Conservation (phyloP, 768 basidiomycete genomes). For the Boletus pseudo-olivaceus region DNA sequence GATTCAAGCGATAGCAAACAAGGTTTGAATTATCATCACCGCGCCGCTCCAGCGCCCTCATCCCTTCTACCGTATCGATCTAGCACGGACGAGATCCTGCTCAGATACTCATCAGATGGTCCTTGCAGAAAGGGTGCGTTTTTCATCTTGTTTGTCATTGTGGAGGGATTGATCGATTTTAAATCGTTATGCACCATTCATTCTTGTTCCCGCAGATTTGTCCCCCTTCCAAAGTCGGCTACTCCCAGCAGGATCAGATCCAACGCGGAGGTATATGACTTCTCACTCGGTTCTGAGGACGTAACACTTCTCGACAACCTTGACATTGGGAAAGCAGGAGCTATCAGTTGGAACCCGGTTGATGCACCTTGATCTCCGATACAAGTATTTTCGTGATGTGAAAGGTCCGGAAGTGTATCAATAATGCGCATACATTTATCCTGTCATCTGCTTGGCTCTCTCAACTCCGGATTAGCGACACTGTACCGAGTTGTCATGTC, state of each 20-base stretch:
- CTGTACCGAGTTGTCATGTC: neutral
- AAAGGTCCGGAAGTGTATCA: neutral
- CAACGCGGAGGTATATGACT: slow-evolving; percentile 75
- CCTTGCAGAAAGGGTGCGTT: slow-evolving; percentile 74
- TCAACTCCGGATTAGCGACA: neutral
- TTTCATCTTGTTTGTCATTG: neutral
- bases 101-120: slow-evolving; percentile 88
- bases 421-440: neutral
- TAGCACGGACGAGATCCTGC: slow-evolving; percentile 63
- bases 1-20: slow-evolving; percentile 52
- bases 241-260: slow-evolving; percentile 66
- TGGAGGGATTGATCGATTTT: neutral
- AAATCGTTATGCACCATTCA: neutral
- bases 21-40: slow-evolving; percentile 39
- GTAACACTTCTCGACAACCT: slow-evolving; percentile 62
- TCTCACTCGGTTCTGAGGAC: slow-evolving; percentile 63
- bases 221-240: slow-evolving; percentile 81
- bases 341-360: slow-evolving; percentile 84
- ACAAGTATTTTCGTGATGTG: slow-evolving; percentile 6
- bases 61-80: neutral
- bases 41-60: slow-evolving; percentile 7
- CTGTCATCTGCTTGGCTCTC: neutral
- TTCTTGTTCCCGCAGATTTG: slow-evolving; percentile 45
- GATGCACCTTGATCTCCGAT: slow-evolving; percentile 35
- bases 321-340: slow-evolving; percentile 70